Percentiles rank a stretch among this genome's conserved stretches.
Conservation (phyloP, 73 alveolate species). For the Paramecium caudatum region DNA sequence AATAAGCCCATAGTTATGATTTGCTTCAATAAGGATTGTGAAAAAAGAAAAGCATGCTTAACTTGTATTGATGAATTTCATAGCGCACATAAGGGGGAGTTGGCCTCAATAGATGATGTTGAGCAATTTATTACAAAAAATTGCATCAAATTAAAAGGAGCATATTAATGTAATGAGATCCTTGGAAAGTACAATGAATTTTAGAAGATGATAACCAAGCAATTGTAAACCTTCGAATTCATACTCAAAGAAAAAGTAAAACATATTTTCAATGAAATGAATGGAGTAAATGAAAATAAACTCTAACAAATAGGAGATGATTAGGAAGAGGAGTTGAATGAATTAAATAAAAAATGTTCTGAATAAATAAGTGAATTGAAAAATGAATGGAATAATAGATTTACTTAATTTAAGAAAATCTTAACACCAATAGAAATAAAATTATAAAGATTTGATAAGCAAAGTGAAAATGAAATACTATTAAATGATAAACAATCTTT, state of each 20-base stretch:
- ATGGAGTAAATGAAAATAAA: background rate
- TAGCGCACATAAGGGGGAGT: background rate
- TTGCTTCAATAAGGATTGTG: constrained; percentile 30
- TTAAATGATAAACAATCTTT: background rate
- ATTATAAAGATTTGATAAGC: background rate
- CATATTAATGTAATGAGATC: background rate
- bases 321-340: background rate
- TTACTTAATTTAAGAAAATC: background rate
- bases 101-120: background rate
- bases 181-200: constrained; percentile 15
- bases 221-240: background rate
- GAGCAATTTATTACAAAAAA: constrained; percentile 42
- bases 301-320: constrained; percentile 19
- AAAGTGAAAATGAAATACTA: background rate
- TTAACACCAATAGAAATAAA: background rate
- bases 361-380: background rate
- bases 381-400: background rate
- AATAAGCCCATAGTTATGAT: constrained; percentile 37
- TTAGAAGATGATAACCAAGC: background rate
- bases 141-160: constrained; percentile 27
- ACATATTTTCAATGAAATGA: background rate
- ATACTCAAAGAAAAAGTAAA: constrained; percentile 10
- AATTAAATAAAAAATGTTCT: background rate
- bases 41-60: constrained; percentile 29
- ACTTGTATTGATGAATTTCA: constrained; percentile 62